These are phyloP conservation scores for Lenwebbia sp. DNA, from an alignment of 345 rosid genomes.

Conservation along the genomic window DNA sequence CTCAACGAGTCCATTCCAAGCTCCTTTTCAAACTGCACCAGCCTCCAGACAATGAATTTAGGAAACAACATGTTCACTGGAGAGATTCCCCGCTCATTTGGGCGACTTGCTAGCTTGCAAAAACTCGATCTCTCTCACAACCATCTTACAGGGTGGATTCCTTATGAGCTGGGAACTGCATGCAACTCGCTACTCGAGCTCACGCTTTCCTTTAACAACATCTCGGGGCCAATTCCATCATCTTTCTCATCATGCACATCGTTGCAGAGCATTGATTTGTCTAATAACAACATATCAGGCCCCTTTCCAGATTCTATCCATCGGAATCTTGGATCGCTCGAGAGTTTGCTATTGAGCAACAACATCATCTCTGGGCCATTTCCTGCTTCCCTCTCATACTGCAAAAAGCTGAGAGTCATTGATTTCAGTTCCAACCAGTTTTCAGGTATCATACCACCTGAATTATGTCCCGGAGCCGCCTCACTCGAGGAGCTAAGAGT, in stretches of 20 bases:
- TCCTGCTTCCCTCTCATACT: constrained; percentile 55
- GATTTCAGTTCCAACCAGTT: constrained; percentile 80
- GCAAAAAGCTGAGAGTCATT: constrained; percentile 48
- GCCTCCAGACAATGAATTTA: constrained; percentile 51
- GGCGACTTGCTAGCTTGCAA: constrained; percentile 44
- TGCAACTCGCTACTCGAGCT: constrained; percentile 58
- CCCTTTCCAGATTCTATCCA: constrained; percentile 58
- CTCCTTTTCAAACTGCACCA: constrained; percentile 69
- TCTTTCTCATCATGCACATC: constrained; percentile 58
- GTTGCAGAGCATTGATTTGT: constrained; percentile 65
- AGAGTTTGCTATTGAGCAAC: constrained; percentile 53
- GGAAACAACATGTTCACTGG: constrained; percentile 55
- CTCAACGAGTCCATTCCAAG: constrained; percentile 43
- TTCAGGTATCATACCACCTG: constrained; percentile 62
- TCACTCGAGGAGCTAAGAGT: constrained; percentile 68
- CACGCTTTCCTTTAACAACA: constrained; percentile 59
- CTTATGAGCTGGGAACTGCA: constrained; percentile 57
- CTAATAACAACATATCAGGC: constrained; percentile 83
- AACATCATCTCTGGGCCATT: constrained; percentile 65
- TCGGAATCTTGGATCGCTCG: constrained; percentile 42
- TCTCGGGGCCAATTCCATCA: constrained; percentile 63
- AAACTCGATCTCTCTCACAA: constrained; percentile 73
- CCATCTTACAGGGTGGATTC: constrained; percentile 74
- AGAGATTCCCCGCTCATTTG: constrained; percentile 53
- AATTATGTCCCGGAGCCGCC: constrained; percentile 78